Base-by-base conservation (phyloP, 2,329 filamentous ascomycete species). In the Fusarium sp. region DNA sequence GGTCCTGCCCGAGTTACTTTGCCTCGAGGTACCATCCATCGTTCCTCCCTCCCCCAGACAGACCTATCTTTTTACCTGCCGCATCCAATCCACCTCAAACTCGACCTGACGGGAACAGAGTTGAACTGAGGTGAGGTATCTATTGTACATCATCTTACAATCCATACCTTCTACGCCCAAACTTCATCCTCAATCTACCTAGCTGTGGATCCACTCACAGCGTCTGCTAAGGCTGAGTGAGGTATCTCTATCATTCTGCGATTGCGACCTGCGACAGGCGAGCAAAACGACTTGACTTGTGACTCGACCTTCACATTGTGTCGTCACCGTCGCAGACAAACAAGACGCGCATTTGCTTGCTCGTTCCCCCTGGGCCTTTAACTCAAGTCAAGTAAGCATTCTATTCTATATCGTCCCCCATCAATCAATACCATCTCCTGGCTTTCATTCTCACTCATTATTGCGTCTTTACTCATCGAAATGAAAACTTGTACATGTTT, bases 1-100 rank as follows among this genome's bases (percentile, higher is more conserved):
- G 77, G 75, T 79, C 70, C 73, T 78, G 71, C 64, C 75, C 74
- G 78, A 84, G 81, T 81, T 84, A 84, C 83, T 82, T 85, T 79
- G 73, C 75, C 75, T 77, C 66, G 76, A 84, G 78, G 83, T 85
- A 85, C 83, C 80, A 52, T 75, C 70, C 73, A 66, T 75, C 77
- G 72, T 72, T 71, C 68, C 69, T 73, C 71, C 76, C 67, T 77
- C 78, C 66, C 67, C 72, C 72, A 75, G 76, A 67, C 67, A 30
- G 23, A 53, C 49, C 32, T 53, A 32, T 35, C 21, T 15, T 25
- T 18, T 38, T 28, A 62, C 73, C 64, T 69, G 56, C 68, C 32
- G 21, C 35, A 49, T 49, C 33, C 70, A 74, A 66, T 72, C 69
- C 70, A 72, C 68, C 70, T 71, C 69, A 71, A 62, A 62, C 64